phyloP scores from a whole-genome alignment of 169 alveolate species.

The Perkinsus marinus region DNA sequence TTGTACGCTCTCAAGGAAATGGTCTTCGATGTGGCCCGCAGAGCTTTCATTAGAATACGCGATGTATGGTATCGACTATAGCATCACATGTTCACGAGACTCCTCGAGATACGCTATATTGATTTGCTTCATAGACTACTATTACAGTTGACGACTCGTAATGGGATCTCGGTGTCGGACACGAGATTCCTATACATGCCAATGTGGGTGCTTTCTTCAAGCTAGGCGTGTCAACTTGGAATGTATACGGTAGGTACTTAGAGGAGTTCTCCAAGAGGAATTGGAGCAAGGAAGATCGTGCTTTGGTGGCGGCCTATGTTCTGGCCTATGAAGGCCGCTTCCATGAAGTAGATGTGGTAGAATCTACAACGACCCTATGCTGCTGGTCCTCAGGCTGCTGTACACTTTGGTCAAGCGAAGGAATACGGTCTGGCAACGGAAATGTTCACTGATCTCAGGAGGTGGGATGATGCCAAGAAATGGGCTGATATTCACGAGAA shows the following conservation, averaged over 20 bases:
- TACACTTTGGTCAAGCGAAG: conserved; percentile 24
- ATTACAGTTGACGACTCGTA: conserved; percentile 31
- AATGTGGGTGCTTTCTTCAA: background rate
- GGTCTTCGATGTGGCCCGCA: conserved; percentile 58
- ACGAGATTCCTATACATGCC: background rate
- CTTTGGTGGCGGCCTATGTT: conserved; percentile 46
- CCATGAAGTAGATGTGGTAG: conserved; percentile 14
- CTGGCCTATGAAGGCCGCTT: conserved; percentile 52
- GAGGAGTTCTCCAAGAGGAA: background rate
- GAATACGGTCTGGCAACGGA: conserved; percentile 26
- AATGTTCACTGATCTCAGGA: conserved; percentile 37
- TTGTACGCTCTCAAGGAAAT: conserved; percentile 53
- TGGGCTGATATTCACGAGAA: background rate
- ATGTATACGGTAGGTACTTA: background rate
- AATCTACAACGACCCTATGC: background rate
- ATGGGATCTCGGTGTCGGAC: background rate
- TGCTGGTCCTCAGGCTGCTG: conserved; percentile 23
- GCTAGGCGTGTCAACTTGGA: background rate
- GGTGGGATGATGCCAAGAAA: conserved; percentile 31
- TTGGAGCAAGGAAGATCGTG: conserved; percentile 21
- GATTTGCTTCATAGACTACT: conserved; percentile 50
- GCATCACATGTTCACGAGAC: background rate
- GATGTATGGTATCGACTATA: conserved; percentile 25
- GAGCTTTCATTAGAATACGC: conserved; percentile 56
- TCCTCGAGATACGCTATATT: conserved; percentile 15